phyloP scores from a whole-genome alignment of 1,139 yeast genomes.

The Protomyces inundatus region DNA sequence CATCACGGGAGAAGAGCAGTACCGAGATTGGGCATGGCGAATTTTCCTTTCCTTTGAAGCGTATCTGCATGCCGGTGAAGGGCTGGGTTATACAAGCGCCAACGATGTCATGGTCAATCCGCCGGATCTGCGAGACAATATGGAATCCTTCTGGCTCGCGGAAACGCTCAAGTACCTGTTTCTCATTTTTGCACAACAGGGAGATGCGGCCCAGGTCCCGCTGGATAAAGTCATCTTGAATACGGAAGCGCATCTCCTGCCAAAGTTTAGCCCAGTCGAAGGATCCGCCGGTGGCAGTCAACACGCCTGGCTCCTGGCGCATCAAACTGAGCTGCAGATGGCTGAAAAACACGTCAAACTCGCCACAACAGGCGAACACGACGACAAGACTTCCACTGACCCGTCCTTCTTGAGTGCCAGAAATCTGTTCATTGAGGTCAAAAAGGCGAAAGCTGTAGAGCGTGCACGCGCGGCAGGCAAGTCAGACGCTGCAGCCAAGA shows the following conservation, averaged over 20 bases:
- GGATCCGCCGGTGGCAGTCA: background rate
- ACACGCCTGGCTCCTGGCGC: slow-evolving; percentile 8
- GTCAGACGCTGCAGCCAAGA: slow-evolving; percentile 1
- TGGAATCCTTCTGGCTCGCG: slow-evolving; percentile 92
- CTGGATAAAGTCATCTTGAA: slow-evolving; percentile 71
- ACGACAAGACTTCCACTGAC: background rate
- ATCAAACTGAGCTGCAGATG: background rate
- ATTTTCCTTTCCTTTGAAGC: slow-evolving; percentile 67
- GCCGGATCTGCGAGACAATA: slow-evolving; percentile 57
- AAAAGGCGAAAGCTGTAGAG: slow-evolving; percentile 5
- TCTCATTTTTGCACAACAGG: slow-evolving; percentile 53
- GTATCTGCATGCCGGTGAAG: slow-evolving; percentile 49
- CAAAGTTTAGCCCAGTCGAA: slow-evolving; percentile 45
- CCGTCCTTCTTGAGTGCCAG: background rate
- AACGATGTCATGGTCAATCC: slow-evolving; percentile 55
- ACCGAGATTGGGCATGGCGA: slow-evolving; percentile 87
- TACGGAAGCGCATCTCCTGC: slow-evolving; percentile 92
- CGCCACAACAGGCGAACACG: too few species aligned
- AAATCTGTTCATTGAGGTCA: slow-evolving; percentile 4
- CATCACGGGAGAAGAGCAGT: slow-evolving; percentile 65
- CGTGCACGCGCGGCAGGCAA: slow-evolving; percentile 8
- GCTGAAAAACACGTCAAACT: too few species aligned
- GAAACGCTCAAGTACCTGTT: slow-evolving; percentile 88
- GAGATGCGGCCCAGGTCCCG: slow-evolving; percentile 58
- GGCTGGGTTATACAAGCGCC: slow-evolving; percentile 60